phyloP scores from a whole-genome alignment of 768 basidiomycete species.

The Austroboletus eburneus region DNA sequence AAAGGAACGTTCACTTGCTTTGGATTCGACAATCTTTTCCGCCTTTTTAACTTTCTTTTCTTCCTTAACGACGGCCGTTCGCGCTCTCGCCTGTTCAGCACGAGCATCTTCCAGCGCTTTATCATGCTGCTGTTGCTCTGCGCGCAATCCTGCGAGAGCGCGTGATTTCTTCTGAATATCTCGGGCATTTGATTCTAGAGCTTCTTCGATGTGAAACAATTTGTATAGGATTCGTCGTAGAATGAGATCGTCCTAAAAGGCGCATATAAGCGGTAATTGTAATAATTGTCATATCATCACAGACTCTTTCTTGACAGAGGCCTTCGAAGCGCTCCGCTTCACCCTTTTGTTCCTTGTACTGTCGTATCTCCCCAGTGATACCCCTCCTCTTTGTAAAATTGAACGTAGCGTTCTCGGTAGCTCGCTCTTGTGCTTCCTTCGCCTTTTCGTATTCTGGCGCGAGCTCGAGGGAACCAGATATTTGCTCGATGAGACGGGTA shows the following conservation, averaged over 20 bases:
- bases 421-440: constrained; percentile 80
- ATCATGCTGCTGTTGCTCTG: constrained; percentile 69
- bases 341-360: constrained; percentile 94
- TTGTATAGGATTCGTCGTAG: constrained; percentile 82
- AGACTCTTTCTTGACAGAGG: constrained; percentile 68
- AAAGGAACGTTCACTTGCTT: constrained; percentile 50
- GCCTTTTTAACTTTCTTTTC: constrained; percentile 88
- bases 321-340: constrained; percentile 88
- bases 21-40: constrained; percentile 83
- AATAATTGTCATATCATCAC: constrained; percentile 17
- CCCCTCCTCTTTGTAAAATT: constrained; percentile 94
- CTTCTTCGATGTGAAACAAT: constrained; percentile 84
- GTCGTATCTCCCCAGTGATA: constrained; percentile 92
- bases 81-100: constrained; percentile 74
- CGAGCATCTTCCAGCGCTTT: constrained; percentile 68
- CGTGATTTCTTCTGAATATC: constrained; percentile 72
- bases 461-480: constrained; percentile 90
- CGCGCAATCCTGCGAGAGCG: constrained; percentile 60
- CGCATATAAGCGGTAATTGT: constrained; percentile 4
- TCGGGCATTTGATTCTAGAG: constrained; percentile 67
- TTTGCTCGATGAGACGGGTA: constrained; percentile 89
- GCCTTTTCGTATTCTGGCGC: constrained; percentile 86
- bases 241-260: constrained; percentile 69
- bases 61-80: constrained; percentile 71
- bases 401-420: constrained; percentile 91